Conservation (phyloP, 208 protist species). For the Acanthamoeba triangularis region DNA sequence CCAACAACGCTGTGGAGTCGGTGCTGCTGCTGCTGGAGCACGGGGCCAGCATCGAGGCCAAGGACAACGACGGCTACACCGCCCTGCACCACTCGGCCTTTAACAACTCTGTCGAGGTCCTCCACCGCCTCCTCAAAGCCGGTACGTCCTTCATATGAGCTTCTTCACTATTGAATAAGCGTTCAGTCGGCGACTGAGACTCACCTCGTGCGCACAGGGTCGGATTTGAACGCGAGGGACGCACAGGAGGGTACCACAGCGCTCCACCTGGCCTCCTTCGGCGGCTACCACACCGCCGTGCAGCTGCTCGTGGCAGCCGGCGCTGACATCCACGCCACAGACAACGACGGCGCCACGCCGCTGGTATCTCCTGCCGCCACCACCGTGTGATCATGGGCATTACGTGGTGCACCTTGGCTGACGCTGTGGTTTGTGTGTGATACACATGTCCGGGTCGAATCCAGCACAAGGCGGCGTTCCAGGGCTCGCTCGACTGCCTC, state of each 20-base stretch:
- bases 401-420: neutral
- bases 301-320: conserved; percentile 13
- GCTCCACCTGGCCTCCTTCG: conserved; percentile 28
- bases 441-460: too few species aligned
- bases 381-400: neutral
- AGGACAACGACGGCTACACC: conserved; percentile 30
- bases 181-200: too few species aligned
- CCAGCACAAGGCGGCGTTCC: conserved; percentile 6
- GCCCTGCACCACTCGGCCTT: conserved; percentile 36
- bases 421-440: too few species aligned
- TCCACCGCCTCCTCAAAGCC: neutral
- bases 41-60: neutral
- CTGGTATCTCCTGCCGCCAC: neutral
- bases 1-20: conserved; percentile 26
- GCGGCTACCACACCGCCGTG: neutral
- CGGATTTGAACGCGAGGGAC: neutral
- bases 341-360: conserved; percentile 12
- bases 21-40: conserved; percentile 21
- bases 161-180: too few species aligned
- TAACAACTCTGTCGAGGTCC: neutral
- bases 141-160: neutral
- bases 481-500: neutral
- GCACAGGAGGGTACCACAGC: conserved; percentile 17
- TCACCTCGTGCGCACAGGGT: neutral
- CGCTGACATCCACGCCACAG: neutral